Evolutionary conservation across 2,329 filamentous ascomycete genomes (phyloP).

Genomic region (Mollisiaceae sp.): DNA sequence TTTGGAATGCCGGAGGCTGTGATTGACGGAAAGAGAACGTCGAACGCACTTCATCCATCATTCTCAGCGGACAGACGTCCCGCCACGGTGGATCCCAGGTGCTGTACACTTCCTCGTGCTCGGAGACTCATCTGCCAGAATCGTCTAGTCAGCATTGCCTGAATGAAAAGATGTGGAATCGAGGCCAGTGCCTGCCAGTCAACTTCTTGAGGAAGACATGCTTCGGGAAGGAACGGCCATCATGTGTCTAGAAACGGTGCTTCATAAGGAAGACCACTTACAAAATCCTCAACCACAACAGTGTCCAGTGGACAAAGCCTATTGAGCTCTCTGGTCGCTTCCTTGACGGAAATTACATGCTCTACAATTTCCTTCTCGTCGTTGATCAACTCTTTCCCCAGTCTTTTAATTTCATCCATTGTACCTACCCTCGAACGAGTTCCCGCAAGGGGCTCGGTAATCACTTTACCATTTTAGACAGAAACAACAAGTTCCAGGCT

Average conservation of each 20-base stretch:
- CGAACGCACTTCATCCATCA: slow-evolving; percentile 31
- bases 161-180: not conserved
- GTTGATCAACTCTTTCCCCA: slow-evolving; percentile 15
- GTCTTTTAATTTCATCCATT: slow-evolving; percentile 13
- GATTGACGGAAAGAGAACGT: slow-evolving; percentile 33
- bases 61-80: slow-evolving; percentile 20
- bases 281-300: slow-evolving; percentile 30
- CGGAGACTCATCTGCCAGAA: slow-evolving; percentile 19
- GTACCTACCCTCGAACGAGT: slow-evolving; percentile 19
- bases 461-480: slow-evolving; percentile 23
- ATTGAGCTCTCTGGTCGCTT: slow-evolving; percentile 27
- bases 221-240: too few relatives aligned
- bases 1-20: slow-evolving; percentile 34
- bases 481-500: slow-evolving; percentile 30
- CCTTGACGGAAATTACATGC: slow-evolving; percentile 30
- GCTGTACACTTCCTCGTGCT: slow-evolving; percentile 29
- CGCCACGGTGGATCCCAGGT: slow-evolving; percentile 31
- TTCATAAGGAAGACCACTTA: not conserved
- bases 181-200: too few relatives aligned
- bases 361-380: slow-evolving; percentile 32
- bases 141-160: not conserved
- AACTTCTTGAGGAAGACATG: too few relatives aligned
- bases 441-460: slow-evolving; percentile 22
- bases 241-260: not conserved
- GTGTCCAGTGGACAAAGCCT: slow-evolving; percentile 21